phyloP scores from a whole-genome alignment of 2,329 filamentous ascomycete genomes.

The Uncinocarpus reesii region DNA sequence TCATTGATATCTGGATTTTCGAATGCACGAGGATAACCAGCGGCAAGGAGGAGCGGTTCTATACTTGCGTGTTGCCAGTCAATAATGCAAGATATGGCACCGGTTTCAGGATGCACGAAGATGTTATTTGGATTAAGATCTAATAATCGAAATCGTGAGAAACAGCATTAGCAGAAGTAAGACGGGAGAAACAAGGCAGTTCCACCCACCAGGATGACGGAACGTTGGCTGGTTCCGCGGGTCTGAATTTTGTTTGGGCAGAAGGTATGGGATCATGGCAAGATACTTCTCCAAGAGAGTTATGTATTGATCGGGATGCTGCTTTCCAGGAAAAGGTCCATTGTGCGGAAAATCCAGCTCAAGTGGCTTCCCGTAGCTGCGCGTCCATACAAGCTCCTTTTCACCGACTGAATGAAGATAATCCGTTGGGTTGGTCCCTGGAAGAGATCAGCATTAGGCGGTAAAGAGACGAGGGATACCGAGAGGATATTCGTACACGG shows the following conservation, averaged over 20 bases:
- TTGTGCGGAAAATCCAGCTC: conserved; percentile 12
- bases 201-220: conserved; percentile 17
- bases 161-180: not conserved
- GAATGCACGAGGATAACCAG: conserved; percentile 15
- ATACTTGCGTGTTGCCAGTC: conserved; percentile 17
- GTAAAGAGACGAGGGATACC: not conserved
- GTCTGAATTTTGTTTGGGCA: conserved; percentile 2
- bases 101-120: conserved; percentile 14
- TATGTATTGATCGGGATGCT: conserved; percentile 9
- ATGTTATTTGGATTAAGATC: conserved; percentile 16
- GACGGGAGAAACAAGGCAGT: not conserved
- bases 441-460: not conserved
- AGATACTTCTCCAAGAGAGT: conserved; percentile 14
- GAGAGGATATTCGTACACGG: too few species aligned
- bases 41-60: conserved; percentile 13
- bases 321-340: conserved; percentile 11
- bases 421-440: conserved; percentile 9
- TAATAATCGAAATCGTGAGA: not conserved
- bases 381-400: conserved; percentile 13
- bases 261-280: conserved; percentile 13
- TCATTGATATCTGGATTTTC: conserved; percentile 13
- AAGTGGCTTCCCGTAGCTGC: conserved; percentile 13
- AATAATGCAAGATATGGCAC: conserved; percentile 14
- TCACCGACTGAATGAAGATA: conserved; percentile 13
- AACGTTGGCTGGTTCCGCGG: conserved; percentile 12